Conservation (phyloP, 352 stramenopile species). For the Pythium graminicola region DNA sequence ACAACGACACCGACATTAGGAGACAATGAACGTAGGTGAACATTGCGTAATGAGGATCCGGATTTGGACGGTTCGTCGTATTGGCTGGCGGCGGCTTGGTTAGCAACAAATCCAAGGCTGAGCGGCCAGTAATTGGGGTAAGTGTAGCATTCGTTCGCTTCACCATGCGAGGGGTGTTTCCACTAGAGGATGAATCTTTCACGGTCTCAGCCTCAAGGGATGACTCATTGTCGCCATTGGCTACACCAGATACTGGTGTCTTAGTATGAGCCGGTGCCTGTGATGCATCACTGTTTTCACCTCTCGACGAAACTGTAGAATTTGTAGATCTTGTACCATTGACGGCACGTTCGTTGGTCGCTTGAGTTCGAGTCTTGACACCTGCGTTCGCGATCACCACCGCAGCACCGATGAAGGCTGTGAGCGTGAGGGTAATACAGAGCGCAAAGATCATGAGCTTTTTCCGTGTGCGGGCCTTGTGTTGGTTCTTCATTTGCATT, state of each 20-base stretch:
- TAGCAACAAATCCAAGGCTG: slow-evolving; percentile 19
- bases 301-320: no score
- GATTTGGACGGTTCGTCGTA: no score
- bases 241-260: background rate
- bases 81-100: slow-evolving; percentile 1
- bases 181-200: background rate
- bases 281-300: background rate
- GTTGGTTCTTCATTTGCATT: slow-evolving; percentile 47
- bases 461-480: slow-evolving; percentile 43
- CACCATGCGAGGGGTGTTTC: background rate
- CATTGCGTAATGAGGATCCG: background rate
- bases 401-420: slow-evolving; percentile 50
- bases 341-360: background rate
- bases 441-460: slow-evolving; percentile 55
- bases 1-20: slow-evolving; percentile 68
- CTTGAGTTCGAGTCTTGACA: slow-evolving; percentile 21
- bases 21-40: slow-evolving; percentile 70
- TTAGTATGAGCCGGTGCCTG: background rate
- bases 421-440: slow-evolving; percentile 52
- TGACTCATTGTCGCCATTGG: background rate
- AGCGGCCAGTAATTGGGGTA: slow-evolving; percentile 11
- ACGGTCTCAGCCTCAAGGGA: background rate
- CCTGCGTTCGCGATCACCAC: slow-evolving; percentile 49
- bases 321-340: slow-evolving; percentile 1
- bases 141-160: slow-evolving; percentile 8